These are phyloP conservation scores for Plasmodium ovale DNA, from an alignment of 169 alveolate species.

Conservation along the genomic window DNA sequence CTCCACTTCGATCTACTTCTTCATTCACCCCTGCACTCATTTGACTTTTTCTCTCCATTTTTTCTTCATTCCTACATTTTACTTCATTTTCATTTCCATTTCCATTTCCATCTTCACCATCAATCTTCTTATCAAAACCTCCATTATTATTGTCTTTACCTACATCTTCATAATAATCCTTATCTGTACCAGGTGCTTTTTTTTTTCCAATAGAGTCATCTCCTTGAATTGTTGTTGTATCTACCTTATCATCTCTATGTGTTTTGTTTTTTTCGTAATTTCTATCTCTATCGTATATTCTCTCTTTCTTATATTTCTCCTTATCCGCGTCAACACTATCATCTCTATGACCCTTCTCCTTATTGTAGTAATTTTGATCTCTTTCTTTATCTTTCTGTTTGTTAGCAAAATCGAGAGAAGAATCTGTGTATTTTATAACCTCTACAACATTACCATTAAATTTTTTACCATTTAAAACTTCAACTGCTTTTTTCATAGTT, in stretches of 20 bases:
- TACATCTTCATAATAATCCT: background rate
- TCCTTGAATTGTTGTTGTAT: background rate
- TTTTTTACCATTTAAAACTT: constrained; percentile 82
- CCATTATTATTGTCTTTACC: background rate
- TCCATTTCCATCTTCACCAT: background rate
- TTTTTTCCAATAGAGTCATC: background rate
- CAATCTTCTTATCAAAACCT: background rate
- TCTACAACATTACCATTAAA: constrained; percentile 77
- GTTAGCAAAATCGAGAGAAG: background rate
- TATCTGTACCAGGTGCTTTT: background rate
- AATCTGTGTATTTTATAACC: constrained; percentile 63
- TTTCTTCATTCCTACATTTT: background rate
- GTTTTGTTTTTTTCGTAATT: background rate
- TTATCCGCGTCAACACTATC: background rate
- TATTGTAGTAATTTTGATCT: background rate
- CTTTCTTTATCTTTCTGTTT: constrained; percentile 7
- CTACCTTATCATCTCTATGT: background rate
- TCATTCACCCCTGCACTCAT: background rate
- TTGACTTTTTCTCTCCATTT: background rate
- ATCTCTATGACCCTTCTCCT: background rate
- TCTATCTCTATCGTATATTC: background rate
- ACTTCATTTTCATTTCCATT: background rate
- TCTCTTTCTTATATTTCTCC: constrained; percentile 1
- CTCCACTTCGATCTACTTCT: background rate
- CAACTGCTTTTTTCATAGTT: constrained; percentile 84